phyloP scores from a whole-genome alignment of 768 basidiomycete species.

The Macrolepiota albuminosa region DNA sequence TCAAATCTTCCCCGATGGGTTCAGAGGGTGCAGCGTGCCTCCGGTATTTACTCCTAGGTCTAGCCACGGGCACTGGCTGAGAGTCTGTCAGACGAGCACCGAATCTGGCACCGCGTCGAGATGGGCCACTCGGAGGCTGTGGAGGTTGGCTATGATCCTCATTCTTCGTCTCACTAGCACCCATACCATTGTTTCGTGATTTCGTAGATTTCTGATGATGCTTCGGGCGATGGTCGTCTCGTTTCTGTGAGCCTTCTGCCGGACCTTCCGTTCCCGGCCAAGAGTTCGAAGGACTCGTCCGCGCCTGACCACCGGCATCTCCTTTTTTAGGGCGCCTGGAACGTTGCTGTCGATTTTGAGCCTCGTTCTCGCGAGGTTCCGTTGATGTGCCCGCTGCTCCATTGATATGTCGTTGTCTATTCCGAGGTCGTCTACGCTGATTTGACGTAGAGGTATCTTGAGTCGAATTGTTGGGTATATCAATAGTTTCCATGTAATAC shows the following conservation, averaged over 20 bases:
- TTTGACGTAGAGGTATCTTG: constrained; percentile 1
- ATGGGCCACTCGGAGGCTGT: neutral
- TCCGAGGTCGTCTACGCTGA: constrained; percentile 3
- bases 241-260: constrained; percentile 1
- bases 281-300: constrained; percentile 5
- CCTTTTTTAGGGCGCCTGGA: neutral
- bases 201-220: constrained; percentile 1
- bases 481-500: constrained; percentile 11
- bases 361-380: constrained; percentile 5
- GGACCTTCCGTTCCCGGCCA: neutral
- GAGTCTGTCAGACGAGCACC: constrained; percentile 28
- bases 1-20: constrained; percentile 61
- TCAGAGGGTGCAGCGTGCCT: constrained; percentile 9
- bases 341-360: neutral
- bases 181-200: neutral
- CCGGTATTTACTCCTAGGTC: constrained; percentile 4
- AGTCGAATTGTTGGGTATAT: constrained; percentile 5
- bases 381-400: constrained; percentile 1
- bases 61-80: neutral
- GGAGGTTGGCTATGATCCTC: neutral
- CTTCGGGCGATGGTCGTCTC: neutral
- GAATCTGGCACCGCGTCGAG: constrained; percentile 31
- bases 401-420: constrained; percentile 8
- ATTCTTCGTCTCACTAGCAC: neutral
- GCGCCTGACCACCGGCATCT: constrained; percentile 3